These are phyloP conservation scores for Glarea lozoyensis DNA, from an alignment of 495 filamentous ascomycete species.

Conservation along the genomic window DNA sequence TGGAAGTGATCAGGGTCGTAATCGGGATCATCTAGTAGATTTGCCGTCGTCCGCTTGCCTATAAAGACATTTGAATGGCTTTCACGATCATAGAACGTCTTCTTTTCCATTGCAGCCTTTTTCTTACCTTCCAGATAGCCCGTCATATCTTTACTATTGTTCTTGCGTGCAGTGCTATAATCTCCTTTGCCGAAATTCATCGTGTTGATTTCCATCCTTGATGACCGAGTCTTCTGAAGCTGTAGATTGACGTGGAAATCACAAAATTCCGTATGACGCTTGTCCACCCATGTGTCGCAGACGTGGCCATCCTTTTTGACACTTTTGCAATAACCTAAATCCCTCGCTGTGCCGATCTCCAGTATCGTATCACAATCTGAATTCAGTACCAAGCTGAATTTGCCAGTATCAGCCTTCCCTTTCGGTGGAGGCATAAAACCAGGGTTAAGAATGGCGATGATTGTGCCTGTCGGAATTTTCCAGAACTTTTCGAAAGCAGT, in stretches of 20 bases:
- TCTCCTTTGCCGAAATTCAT: conserved; percentile 40
- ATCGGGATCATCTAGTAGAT: conserved; percentile 60
- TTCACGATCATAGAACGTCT: conserved; percentile 48
- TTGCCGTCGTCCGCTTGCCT: conserved; percentile 44
- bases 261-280: conserved; percentile 80
- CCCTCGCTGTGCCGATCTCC: conserved; percentile 76
- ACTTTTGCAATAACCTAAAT: conserved; percentile 82
- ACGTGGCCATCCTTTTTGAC: conserved; percentile 73
- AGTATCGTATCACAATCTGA: conserved; percentile 81
- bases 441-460: conserved; percentile 92
- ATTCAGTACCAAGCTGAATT: conserved; percentile 74
- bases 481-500: conserved; percentile 85
- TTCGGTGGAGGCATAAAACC: conserved; percentile 77
- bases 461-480: conserved; percentile 75
- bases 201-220: conserved; percentile 75
- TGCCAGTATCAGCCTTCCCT: conserved; percentile 61
- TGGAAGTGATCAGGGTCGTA: conserved; percentile 46
- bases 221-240: conserved; percentile 57
- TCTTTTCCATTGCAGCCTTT: conserved; percentile 22
- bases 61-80: conserved; percentile 54
- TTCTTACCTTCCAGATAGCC: conserved; percentile 26
- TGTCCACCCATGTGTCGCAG: conserved; percentile 82
- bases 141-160: conserved; percentile 12
- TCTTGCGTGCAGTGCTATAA: conserved; percentile 18
- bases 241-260: conserved; percentile 83